phyloP scores from a whole-genome alignment of 2,329 filamentous ascomycete species.

The Nothomitra cinnamomea region DNA sequence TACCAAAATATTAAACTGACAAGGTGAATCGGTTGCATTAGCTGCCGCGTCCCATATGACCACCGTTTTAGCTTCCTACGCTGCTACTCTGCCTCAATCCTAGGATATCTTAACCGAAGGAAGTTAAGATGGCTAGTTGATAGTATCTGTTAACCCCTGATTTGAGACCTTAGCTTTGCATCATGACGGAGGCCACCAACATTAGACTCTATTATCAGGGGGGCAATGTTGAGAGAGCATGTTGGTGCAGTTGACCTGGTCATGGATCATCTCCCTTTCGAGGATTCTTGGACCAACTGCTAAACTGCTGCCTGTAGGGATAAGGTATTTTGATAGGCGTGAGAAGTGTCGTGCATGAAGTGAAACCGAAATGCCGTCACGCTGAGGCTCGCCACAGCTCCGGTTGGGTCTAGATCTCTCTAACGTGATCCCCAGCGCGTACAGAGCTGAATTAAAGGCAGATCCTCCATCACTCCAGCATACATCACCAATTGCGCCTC shows the following conservation, averaged over 20 bases:
- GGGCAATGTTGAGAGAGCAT: not conserved
- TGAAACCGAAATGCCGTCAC: slow-evolving; percentile 3
- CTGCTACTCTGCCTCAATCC: too few species aligned
- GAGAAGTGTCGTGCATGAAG: not conserved
- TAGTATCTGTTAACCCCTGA: too few species aligned
- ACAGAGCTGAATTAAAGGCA: not conserved
- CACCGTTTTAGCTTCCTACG: too few species aligned
- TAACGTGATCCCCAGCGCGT: not conserved
- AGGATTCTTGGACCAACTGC: not conserved
- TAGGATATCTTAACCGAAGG: too few species aligned
- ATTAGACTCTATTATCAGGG: not conserved
- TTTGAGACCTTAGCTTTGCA: not conserved
- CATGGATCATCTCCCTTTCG: not conserved
- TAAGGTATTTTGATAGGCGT: not conserved
- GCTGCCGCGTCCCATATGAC: too few species aligned
- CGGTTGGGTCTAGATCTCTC: not conserved
- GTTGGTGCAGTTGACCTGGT: not conserved
- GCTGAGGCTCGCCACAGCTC: not conserved
- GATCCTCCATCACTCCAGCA: not conserved
- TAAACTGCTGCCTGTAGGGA: not conserved
- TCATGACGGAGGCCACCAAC: not conserved
- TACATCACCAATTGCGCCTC: not conserved
- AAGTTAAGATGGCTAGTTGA: too few species aligned
- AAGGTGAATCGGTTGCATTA: too few species aligned
- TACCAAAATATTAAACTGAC: too few species aligned